Percentiles rank a stretch among this genome's conserved stretches.
Evolutionary conservation across 2,329 filamentous ascomycete genomes (phyloP).

Genomic region (Stachybotrys chlorohalonatus): DNA sequence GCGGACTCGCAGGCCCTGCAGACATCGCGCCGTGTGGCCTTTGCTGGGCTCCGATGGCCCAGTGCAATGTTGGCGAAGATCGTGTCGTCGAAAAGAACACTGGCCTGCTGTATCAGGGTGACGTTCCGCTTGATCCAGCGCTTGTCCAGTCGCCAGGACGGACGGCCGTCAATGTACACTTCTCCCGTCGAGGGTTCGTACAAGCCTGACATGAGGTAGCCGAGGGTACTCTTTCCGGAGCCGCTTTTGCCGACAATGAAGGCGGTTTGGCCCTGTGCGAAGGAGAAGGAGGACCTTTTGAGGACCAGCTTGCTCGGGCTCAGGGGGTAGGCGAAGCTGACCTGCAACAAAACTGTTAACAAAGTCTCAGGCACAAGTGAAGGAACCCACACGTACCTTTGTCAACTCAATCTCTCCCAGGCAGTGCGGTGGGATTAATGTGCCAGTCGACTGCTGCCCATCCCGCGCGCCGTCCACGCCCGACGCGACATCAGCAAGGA

Average conservation of each 20-base stretch:
- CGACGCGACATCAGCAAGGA: slow-evolving; percentile 40
- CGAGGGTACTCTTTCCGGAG: slow-evolving; percentile 85
- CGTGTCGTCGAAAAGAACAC: slow-evolving; percentile 71
- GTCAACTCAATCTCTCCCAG: slow-evolving; percentile 59
- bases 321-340: slow-evolving; percentile 76
- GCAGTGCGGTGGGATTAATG: neutral
- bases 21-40: slow-evolving; percentile 46
- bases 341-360: slow-evolving; percentile 30
- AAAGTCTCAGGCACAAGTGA: neutral
- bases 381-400: slow-evolving; percentile 40
- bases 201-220: slow-evolving; percentile 69
- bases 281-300: slow-evolving; percentile 53
- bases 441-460: neutral
- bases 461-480: neutral
- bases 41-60: slow-evolving; percentile 43
- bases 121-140: slow-evolving; percentile 71
- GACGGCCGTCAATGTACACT: slow-evolving; percentile 58
- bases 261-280: slow-evolving; percentile 62
- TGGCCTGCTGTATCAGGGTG: slow-evolving; percentile 75
- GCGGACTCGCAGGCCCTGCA: slow-evolving; percentile 55
- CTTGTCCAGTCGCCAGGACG: slow-evolving; percentile 52
- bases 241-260: slow-evolving; percentile 83
- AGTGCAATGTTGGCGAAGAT: slow-evolving; percentile 72
- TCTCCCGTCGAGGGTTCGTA: slow-evolving; percentile 59
- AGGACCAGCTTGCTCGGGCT: slow-evolving; percentile 54